Evolutionary conservation across 257 asterid species (phyloP), one percentile per base, ranked within the genome.

Genomic region (Avicennia marina): DNA sequence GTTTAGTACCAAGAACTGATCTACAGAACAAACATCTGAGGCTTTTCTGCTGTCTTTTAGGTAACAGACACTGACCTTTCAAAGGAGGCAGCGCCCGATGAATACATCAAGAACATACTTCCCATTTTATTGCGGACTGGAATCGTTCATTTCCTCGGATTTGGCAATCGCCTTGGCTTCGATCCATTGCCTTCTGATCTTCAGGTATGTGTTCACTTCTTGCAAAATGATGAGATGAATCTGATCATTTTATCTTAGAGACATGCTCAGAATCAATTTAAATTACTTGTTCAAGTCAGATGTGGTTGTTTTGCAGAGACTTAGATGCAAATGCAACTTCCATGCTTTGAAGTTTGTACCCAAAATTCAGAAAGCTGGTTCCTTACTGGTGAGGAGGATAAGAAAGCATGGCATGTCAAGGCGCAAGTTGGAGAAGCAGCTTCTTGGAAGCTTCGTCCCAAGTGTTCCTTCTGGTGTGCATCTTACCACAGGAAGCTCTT

Each of bases 281-380:
- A n/a, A n/a, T n/a, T n/a, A n/a, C n/a, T n/a, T n/a, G n/a, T n/a
- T n/a, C n/a, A n/a, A n/a, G n/a, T n/a, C n/a, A n/a, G n/a, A 45
- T 45, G 7, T 18, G 13, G 18, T 57, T 59, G 18, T 62, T 50
- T 58, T 77, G 78, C 88, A 89, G 97, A 84, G 56, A 66, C 78
- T 93, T 48, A 82, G 99, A 67, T 93, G 99, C 76, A 93, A 89
- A 62, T 93, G 99, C 29, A 93, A 93, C 79, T 93, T 93, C 72
- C 95, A 89, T 44, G 99, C 97, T 7, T 66, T 93, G 44, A 89
- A 86, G 45, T 93, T 83, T 42, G 83, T 54, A n/a, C 86, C 93
- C 3, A 78, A 64, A 64, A 89, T 93, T 63, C 97, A 86, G 72
- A 64, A 74, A 66, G 55, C 31, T 0, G 95, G 86, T 39, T 77